Base-by-base conservation (phyloP, 345 rosid species). In the Gossypium mustelinum region DNA sequence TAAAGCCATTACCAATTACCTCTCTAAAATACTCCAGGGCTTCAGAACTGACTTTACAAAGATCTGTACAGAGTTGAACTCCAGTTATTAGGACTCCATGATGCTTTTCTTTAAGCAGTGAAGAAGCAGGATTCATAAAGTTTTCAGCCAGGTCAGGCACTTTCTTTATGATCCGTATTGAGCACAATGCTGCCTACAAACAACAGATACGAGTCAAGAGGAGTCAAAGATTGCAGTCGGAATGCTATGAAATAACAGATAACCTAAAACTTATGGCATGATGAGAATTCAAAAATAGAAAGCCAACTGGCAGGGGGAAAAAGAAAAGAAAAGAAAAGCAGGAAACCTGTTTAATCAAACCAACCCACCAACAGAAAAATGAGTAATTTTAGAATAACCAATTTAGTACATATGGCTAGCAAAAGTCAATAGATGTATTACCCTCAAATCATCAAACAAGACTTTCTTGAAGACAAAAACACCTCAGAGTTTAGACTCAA, bases 101-200 rank as follows among this genome's bases (percentile, higher is more conserved):
- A 84, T 95, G 99, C 77, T 95, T 95, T 88, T 93, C 99, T 86
- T 86, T 91, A 75, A 95, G 97, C 61, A 95, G 86, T 22, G 97
- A 76, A 75, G 97, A 85, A 77, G 96, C 89, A 82, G 97, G 88
- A 66, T 93, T 90, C 75, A 93, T 81, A 85, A 95, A 95, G 88
- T 93, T 95, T 83, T 95, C 99, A 54, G 99, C 97, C 78, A 95
- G 88, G 76, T 93, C 99, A 25, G 98, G 97, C 64, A 95, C 99
- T 84, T 95, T 95, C 92, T 83, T 93, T 80, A 95, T 86, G 67
- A 95, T 93, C 84, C 99, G 84, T 78, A 90, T 88, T 75, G 98
- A 88, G 87, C 99, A 95, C 68, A 95, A 84, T 71, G 99, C 98
- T 56, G 99, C 99, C 99, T 95, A 76, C 76, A 81, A 76, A 76